Conservation (phyloP, 2,329 filamentous ascomycete genomes). For the Lachnellula occidentalis region DNA sequence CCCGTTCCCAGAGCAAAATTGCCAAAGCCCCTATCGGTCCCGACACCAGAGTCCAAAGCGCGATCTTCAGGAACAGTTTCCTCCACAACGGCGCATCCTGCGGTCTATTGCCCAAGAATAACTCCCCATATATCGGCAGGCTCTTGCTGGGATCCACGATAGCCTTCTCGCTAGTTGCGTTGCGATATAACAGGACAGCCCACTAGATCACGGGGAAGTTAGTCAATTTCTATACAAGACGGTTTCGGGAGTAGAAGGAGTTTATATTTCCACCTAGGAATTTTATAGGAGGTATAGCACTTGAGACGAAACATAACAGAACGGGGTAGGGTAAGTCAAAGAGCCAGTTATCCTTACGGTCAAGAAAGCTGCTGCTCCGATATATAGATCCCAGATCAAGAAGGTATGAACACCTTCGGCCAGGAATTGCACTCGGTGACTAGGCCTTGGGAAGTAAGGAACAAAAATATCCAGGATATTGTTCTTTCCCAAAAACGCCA, state of each 20-base stretch:
- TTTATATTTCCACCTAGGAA: no score
- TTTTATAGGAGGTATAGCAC: no score
- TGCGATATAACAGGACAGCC: conserved; percentile 35
- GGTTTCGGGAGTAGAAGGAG: no score
- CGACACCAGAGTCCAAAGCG: conserved; percentile 32
- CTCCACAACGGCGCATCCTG: conserved; percentile 10
- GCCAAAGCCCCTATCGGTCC: conserved; percentile 42
- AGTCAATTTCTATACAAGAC: no score
- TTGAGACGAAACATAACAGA: no score
- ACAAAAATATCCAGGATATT: conserved; percentile 37
- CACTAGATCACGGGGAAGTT: conserved; percentile 34
- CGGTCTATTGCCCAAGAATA: conserved; percentile 21
- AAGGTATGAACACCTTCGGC: conserved; percentile 39
- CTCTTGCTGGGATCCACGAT: conserved; percentile 14
- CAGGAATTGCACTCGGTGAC: conserved; percentile 17
- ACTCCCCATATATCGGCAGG: conserved; percentile 14
- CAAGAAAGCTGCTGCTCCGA: conserved; percentile 37
- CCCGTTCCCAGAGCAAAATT: conserved; percentile 44
- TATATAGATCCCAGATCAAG: conserved; percentile 44
- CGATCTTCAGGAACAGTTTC: conserved; percentile 32
- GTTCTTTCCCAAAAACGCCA: conserved; percentile 28
- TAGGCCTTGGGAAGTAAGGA: conserved; percentile 31
- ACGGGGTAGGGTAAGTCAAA: no score
- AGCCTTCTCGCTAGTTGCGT: conserved; percentile 19
- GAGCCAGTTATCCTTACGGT: no score